Evolutionary conservation across 176 grass and related monocot species (phyloP).

Genomic region (Ampelocalamus luodianensis): DNA sequence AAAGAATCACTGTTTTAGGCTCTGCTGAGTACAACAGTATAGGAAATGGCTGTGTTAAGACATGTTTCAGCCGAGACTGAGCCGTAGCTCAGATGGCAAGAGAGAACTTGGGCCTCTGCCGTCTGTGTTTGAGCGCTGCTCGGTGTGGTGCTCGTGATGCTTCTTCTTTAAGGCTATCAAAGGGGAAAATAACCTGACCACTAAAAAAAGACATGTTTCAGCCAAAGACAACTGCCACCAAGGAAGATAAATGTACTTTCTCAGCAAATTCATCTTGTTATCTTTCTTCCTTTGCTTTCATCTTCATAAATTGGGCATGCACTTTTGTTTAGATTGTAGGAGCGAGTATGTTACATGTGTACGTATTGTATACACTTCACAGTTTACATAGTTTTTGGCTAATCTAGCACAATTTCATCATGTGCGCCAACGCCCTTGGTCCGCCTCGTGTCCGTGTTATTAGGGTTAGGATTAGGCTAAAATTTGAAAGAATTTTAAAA

Average conservation of each 20-base stretch:
- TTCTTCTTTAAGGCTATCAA: too few relatives aligned
- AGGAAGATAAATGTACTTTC: not conserved
- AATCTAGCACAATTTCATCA: too few relatives aligned
- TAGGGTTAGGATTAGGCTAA: too few relatives aligned
- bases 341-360: constrained; percentile 14
- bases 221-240: not conserved
- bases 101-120: too few relatives aligned
- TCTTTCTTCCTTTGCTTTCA: not conserved
- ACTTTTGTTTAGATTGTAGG: constrained; percentile 7
- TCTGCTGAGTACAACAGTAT: not conserved
- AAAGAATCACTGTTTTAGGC: not conserved
- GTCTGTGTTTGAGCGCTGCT: too few relatives aligned
- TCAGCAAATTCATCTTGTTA: constrained; percentile 10
- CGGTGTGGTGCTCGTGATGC: too few relatives aligned
- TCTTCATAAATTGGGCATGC: not conserved
- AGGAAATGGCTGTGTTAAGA: constrained; percentile 16
- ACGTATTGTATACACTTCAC: not conserved
- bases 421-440: not conserved
- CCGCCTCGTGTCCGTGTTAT: too few relatives aligned
- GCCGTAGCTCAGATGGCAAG: too few relatives aligned
- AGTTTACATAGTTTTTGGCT: constrained; percentile 18
- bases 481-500: too few relatives aligned
- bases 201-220: too few relatives aligned
- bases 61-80: too few relatives aligned
- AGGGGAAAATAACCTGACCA: too few relatives aligned